Conservation (phyloP, 2,329 filamentous ascomycete genomes). For the Tolypocladium pustulatum region DNA sequence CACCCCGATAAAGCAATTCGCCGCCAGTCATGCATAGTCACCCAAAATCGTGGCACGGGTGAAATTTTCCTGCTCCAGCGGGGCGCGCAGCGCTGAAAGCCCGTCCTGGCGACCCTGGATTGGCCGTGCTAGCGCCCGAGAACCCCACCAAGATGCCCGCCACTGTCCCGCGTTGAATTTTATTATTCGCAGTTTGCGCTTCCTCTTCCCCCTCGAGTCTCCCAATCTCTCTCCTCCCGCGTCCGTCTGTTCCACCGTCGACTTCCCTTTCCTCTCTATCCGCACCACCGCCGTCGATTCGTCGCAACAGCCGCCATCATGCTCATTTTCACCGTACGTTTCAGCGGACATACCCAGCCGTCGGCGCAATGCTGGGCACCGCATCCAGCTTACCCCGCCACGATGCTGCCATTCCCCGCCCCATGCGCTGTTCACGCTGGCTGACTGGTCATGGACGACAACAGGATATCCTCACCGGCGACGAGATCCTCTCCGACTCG, state of each 20-base stretch:
- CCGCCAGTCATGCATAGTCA: neutral
- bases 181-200: neutral
- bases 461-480: conserved; percentile 79
- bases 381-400: conserved; percentile 9
- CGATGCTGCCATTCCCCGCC: conserved; percentile 7
- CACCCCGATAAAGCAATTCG: neutral
- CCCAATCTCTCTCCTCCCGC: conserved; percentile 4
- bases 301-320: conserved; percentile 42
- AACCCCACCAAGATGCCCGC: neutral
- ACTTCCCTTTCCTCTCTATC: conserved; percentile 8
- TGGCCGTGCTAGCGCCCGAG: neutral
- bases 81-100: neutral
- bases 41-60: neutral
- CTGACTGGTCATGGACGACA: conserved; percentile 14
- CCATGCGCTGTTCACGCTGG: neutral
- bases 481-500: conserved; percentile 96
- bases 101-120: neutral
- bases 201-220: neutral
- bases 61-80: neutral
- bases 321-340: conserved; percentile 61
- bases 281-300: conserved; percentile 2
- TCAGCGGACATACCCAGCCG: neutral
- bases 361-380: neutral
- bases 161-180: neutral
- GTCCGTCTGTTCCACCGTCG: conserved; percentile 2